Conservation (phyloP, 208 protist genomes). For the Wallacemonas sp. region DNA sequence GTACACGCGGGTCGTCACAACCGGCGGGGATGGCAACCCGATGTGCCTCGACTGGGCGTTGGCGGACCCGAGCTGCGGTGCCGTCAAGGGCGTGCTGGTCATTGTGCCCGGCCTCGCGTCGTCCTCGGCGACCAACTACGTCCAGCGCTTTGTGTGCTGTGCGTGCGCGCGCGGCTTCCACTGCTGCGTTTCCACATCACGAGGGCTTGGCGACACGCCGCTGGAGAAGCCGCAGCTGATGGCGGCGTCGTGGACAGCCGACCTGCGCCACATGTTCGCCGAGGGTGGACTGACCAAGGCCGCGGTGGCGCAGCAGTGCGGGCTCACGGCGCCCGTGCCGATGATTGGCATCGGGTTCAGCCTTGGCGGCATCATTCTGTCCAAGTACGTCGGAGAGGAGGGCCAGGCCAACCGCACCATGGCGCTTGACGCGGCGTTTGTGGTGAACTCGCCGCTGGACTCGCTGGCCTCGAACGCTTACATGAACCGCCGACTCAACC, state of each 20-base stretch:
- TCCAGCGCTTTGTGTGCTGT: constrained; percentile 56
- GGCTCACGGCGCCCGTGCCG: constrained; percentile 16
- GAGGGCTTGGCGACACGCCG: constrained; percentile 72
- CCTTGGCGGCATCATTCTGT: constrained; percentile 69
- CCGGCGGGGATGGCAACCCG: constrained; percentile 62
- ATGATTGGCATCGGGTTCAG: constrained; percentile 69
- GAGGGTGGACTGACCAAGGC: constrained; percentile 25
- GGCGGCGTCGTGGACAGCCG: constrained; percentile 65
- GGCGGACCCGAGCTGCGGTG: background rate
- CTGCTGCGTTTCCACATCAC: constrained; percentile 69
- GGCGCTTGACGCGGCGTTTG: constrained; percentile 43
- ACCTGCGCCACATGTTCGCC: constrained; percentile 44
- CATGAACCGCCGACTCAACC: constrained; percentile 25
- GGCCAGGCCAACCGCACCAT: constrained; percentile 16
- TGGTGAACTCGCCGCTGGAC: constrained; percentile 65
- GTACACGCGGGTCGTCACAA: constrained; percentile 44
- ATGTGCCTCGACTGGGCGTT: constrained; percentile 72
- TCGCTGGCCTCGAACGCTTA: constrained; percentile 34
- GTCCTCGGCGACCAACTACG: constrained; percentile 74
- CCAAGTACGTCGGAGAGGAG: constrained; percentile 67
- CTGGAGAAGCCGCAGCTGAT: constrained; percentile 64
- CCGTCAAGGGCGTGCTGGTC: constrained; percentile 47
- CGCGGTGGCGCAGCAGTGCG: constrained; percentile 32
- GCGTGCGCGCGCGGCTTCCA: constrained; percentile 51
- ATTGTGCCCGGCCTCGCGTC: constrained; percentile 78